These are phyloP conservation scores for Neopestalotiopsis sp. DNA, from an alignment of 2,329 filamentous ascomycete genomes.

Conservation along the genomic window DNA sequence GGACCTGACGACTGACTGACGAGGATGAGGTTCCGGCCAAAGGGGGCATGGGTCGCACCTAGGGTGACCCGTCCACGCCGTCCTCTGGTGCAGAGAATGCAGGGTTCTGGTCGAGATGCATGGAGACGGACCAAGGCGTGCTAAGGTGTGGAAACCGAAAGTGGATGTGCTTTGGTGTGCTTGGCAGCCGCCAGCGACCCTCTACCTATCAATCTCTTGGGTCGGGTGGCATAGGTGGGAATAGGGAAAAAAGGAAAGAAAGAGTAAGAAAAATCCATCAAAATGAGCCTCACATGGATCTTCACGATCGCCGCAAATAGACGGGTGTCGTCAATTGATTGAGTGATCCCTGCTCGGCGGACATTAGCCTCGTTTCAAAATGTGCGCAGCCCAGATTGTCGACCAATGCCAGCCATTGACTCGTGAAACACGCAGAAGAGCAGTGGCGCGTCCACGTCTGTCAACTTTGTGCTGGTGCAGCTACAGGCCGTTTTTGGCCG, in stretches of 20 bases:
- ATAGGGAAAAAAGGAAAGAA: background rate
- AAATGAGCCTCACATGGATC: constrained; percentile 10
- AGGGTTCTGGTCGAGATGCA: background rate
- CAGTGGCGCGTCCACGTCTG: constrained; percentile 5
- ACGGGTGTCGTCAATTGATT: constrained; percentile 15
- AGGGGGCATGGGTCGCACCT: background rate
- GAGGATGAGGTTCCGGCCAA: background rate
- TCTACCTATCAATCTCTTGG: background rate
- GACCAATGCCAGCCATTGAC: background rate
- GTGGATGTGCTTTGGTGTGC: background rate
- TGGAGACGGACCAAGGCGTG: background rate
- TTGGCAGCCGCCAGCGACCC: background rate
- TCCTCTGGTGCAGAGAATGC: background rate
- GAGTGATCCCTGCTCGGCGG: constrained; percentile 9
- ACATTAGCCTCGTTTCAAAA: constrained; percentile 11
- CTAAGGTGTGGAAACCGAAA: too few species aligned
- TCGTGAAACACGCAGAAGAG: background rate
- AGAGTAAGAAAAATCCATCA: background rate
- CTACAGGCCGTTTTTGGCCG: background rate
- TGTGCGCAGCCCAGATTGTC: constrained; percentile 3
- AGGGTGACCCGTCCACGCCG: too few species aligned
- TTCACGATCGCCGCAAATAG: constrained; percentile 8
- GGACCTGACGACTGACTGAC: background rate
- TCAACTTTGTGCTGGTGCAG: constrained; percentile 4
- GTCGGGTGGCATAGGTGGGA: background rate